A percentile compares a stretch with the other conserved stretches of the same genome.
Evolutionary conservation across 768 basidiomycete species (phyloP).

Genomic region (Tricholoma sp.): DNA sequence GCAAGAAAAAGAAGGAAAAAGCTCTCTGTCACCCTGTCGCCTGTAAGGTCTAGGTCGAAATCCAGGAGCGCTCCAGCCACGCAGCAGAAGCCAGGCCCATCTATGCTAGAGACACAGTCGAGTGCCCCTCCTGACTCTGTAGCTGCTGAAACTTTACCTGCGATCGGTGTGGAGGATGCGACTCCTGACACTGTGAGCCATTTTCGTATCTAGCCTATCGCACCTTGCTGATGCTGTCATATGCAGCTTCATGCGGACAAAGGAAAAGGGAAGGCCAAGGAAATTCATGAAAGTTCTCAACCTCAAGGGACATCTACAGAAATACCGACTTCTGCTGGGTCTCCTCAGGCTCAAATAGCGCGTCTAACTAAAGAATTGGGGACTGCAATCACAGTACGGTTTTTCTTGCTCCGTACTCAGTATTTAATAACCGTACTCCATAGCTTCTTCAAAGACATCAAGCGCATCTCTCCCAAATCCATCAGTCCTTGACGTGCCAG

Average conservation of each 20-base stretch:
- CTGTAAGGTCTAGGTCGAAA: slow-evolving; percentile 6
- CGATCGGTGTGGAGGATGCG: slow-evolving; percentile 2
- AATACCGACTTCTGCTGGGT: slow-evolving; percentile 10
- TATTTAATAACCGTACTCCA: slow-evolving; percentile 2
- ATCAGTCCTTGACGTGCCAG: slow-evolving; percentile 68
- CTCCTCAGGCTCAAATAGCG: slow-evolving; percentile 24
- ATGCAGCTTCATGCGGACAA: slow-evolving; percentile 27
- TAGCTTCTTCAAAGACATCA: slow-evolving; percentile 53
- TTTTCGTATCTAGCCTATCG: neutral
- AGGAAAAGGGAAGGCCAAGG: slow-evolving; percentile 33
- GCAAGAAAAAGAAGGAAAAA: slow-evolving; percentile 33
- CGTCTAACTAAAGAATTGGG: slow-evolving; percentile 41
- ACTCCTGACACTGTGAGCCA: slow-evolving; percentile 16
- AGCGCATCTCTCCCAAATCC: slow-evolving; percentile 45
- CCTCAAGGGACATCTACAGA: slow-evolving; percentile 2
- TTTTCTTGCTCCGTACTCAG: neutral
- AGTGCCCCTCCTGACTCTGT: neutral
- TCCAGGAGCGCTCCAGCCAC: slow-evolving; percentile 13
- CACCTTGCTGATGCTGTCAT: neutral
- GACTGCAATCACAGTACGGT: slow-evolving; percentile 33
- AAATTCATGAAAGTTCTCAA: slow-evolving; percentile 13
- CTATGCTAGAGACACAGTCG: neutral
- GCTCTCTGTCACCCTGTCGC: slow-evolving; percentile 24
- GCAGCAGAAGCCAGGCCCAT: slow-evolving; percentile 6
- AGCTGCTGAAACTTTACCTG: slow-evolving; percentile 1